These are phyloP conservation scores for Talinum fruticosum DNA, from an alignment of 148 eudicot species.

Conservation along the genomic window DNA sequence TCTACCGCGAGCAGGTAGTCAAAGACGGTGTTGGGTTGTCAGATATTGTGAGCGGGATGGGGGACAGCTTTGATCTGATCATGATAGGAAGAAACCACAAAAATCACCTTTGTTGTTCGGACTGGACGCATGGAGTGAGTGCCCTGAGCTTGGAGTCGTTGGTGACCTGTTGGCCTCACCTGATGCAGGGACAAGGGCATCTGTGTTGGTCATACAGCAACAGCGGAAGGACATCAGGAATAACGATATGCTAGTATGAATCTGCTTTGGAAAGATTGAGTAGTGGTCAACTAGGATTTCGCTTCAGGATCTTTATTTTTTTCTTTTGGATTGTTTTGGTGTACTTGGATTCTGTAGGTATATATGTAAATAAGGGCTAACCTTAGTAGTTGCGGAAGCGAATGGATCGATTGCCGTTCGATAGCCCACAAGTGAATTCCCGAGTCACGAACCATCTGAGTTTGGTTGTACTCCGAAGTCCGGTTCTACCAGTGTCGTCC, in stretches of 20 bases:
- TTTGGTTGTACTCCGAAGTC: too few relatives aligned
- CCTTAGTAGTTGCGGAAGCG: too few relatives aligned
- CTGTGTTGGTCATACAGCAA: slow-evolving; percentile 72
- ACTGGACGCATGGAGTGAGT: slow-evolving; percentile 62
- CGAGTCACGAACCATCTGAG: too few relatives aligned
- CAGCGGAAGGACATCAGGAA: slow-evolving; percentile 25
- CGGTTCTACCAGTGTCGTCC: too few relatives aligned
- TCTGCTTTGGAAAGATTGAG: background rate
- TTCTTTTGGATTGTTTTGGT: too few relatives aligned
- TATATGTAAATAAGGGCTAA: too few relatives aligned
- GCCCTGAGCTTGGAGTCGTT: slow-evolving; percentile 64
- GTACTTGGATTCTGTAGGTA: too few relatives aligned
- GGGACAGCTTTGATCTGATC: slow-evolving; percentile 40
- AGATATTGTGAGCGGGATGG: slow-evolving; percentile 35
- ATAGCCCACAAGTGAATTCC: too few relatives aligned
- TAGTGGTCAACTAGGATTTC: slow-evolving; percentile 7
- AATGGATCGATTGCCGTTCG: too few relatives aligned
- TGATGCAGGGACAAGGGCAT: slow-evolving; percentile 42
- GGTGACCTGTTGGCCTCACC: slow-evolving; percentile 64
- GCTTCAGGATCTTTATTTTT: background rate
- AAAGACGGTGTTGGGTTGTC: slow-evolving; percentile 57
- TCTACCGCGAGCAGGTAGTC: slow-evolving; percentile 48
- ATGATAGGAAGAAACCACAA: slow-evolving; percentile 54
- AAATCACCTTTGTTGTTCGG: slow-evolving; percentile 43
- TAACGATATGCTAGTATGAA: slow-evolving; percentile 19